Evolutionary conservation across 371 early-diverging fungal species (phyloP).

Genomic region (Apophysomyces trapeziformis): DNA sequence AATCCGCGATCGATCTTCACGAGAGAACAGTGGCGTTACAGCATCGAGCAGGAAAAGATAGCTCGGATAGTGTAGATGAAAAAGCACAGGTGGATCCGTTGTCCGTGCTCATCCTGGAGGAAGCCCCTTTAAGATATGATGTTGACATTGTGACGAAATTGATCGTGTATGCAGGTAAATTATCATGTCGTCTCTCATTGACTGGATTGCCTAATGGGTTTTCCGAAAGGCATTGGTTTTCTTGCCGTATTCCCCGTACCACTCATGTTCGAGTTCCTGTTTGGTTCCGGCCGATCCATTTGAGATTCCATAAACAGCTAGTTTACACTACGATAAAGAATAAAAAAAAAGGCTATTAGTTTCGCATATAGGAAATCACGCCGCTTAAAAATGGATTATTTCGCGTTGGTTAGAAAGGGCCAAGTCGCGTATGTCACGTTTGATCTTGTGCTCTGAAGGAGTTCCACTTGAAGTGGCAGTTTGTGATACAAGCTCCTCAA

Average conservation of each 20-base stretch:
- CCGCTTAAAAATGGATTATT: too few species aligned
- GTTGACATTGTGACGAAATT: conserved; percentile 72
- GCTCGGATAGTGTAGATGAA: conserved; percentile 20
- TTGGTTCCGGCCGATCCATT: conserved; percentile 9
- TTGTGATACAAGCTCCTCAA: too few species aligned
- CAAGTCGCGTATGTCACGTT: too few species aligned
- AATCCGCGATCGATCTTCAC: conserved; percentile 61
- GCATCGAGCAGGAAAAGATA: conserved; percentile 43
- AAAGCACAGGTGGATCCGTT: conserved; percentile 29
- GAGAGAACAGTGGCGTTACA: conserved; percentile 49
- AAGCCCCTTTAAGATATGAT: conserved; percentile 66
- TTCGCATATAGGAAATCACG: too few species aligned
- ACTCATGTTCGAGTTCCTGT: conserved; percentile 49
- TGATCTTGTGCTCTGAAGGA: too few species aligned
- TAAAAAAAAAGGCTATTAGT: too few species aligned
- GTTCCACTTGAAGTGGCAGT: too few species aligned
- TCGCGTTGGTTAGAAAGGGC: too few species aligned
- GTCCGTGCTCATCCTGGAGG: conserved; percentile 47
- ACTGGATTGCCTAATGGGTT: background rate
- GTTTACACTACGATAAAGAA: background rate
- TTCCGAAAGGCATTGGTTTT: conserved; percentile 55
- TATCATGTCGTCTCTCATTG: background rate
- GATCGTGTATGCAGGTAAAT: conserved; percentile 68
- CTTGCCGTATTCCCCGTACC: conserved; percentile 56
- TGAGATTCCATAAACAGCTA: background rate